phyloP scores from a whole-genome alignment of 805 yeast species.

The Saccharomycopsis babjevae region DNA sequence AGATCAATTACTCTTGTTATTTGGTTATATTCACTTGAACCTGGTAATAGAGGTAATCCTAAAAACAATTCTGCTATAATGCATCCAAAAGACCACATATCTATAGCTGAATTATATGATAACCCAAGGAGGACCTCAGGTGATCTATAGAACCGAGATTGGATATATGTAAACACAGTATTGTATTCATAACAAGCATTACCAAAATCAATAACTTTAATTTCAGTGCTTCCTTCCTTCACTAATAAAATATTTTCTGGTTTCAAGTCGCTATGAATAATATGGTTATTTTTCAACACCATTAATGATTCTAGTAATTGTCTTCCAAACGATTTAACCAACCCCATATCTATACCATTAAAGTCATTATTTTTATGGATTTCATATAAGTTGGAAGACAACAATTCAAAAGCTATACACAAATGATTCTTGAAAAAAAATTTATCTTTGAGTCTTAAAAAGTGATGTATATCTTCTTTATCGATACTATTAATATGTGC shows the following conservation, averaged over 20 bases:
- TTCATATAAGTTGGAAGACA: conserved; percentile 84
- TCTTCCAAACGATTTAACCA: conserved; percentile 66
- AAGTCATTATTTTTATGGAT: conserved; percentile 86
- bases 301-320: conserved; percentile 77
- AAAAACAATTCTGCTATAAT: conserved; percentile 82
- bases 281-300: conserved; percentile 68
- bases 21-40: conserved; percentile 89
- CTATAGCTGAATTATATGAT: conserved; percentile 87
- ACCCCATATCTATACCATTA: conserved; percentile 73
- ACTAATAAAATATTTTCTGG: conserved; percentile 88
- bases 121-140: conserved; percentile 91
- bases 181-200: conserved; percentile 89
- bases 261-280: conserved; percentile 93
- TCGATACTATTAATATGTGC: conserved; percentile 72
- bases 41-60: conserved; percentile 92
- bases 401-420: conserved; percentile 83
- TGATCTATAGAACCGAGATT: conserved; percentile 84
- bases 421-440: conserved; percentile 88
- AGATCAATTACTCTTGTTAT: conserved; percentile 71
- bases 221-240: conserved; percentile 70
- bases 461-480: conserved; percentile 61
- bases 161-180: conserved; percentile 83
- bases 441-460: conserved; percentile 72
- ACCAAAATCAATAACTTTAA: conserved; percentile 93
- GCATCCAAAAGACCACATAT: conserved; percentile 96